Evolutionary conservation across 2,329 filamentous ascomycete genomes (phyloP).

Genomic region (Sporothrix brasiliensis): DNA sequence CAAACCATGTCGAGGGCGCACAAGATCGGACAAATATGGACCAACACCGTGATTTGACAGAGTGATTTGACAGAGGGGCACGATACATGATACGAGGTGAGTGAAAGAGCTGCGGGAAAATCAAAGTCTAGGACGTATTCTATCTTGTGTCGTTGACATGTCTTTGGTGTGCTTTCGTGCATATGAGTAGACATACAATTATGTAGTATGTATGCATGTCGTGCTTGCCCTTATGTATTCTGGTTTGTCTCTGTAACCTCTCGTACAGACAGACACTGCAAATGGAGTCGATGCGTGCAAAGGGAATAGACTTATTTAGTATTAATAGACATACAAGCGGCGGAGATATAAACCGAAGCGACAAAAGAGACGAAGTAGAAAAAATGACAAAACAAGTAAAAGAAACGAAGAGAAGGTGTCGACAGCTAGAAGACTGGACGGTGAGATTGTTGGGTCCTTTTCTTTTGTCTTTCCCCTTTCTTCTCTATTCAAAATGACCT

Average conservation of each 20-base stretch:
- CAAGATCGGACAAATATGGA: constrained; percentile 23
- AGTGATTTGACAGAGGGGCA: constrained; percentile 1
- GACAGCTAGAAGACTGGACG: not conserved
- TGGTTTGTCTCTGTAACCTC: constrained; percentile 9
- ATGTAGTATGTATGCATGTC: not conserved
- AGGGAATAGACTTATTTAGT: not conserved
- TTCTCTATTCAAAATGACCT: not conserved
- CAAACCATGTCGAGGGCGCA: constrained; percentile 12
- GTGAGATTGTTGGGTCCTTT: not conserved
- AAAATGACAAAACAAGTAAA: not conserved
- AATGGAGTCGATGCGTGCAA: not conserved
- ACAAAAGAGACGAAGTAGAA: too few species aligned
- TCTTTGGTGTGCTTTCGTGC: not conserved
- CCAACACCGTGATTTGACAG: constrained; percentile 13
- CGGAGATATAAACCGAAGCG: not conserved
- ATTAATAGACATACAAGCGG: not conserved
- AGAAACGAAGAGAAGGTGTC: not conserved
- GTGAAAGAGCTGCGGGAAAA: too few species aligned
- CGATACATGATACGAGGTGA: not conserved
- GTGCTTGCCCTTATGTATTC: not conserved
- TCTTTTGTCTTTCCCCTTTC: not conserved
- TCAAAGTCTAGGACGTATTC: not conserved
- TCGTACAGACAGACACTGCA: not conserved
- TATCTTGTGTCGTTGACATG: not conserved
- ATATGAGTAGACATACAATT: not conserved